Evolutionary conservation across 345 rosid genomes (phyloP), one percentile per base, ranked within the genome.

Genomic region (Heritiera fomes): DNA sequence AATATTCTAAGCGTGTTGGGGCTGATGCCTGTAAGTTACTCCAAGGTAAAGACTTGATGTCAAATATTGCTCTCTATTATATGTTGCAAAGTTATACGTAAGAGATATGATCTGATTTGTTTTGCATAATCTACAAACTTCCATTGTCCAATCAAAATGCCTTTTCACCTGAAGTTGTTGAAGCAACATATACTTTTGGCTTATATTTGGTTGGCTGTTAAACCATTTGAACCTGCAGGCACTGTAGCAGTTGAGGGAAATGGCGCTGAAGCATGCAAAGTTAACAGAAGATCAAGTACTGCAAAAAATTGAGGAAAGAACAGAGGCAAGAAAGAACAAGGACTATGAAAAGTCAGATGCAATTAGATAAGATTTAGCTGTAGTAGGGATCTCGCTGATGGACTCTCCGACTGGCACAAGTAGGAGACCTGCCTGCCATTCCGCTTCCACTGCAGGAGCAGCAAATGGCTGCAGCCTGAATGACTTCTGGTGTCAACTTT

Each of bases 371-470:
- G 94, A 88, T 20, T 84, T 94, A 67, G 94, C 97, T 63, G 68
- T 84, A 46, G 80, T 86, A 8, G 99, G 98, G 28, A 91, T 96
- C 10, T 88, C 97, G 78, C 95, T 96, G 11, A 93, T 93, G 98
- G 99, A 96, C 84, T 80, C 88, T 80, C 94, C 94, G 15, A 84
- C 85, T 20, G 88, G 95, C 66, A 93, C 99, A 68, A 88, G 86
- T 74, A 93, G 97, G 97, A 89, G 97, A n/a, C n/a, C n/a, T n/a
- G 84, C 98, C 98, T 15, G 90, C 95, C 8, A 72, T 93, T 82
- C 98, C 97, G 0, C 89, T 88, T 45, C 83, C 87, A 5, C 78
- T 93, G 87, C 95, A 87, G 84, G 96, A 91, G 75, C 91, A 83
- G 79, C 84, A 79, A 68, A 64, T 58, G 55, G 80, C 83, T 84